These are phyloP conservation scores for Candida sphagnicola DNA, from an alignment of 805 yeast species.

Conservation along the genomic window DNA sequence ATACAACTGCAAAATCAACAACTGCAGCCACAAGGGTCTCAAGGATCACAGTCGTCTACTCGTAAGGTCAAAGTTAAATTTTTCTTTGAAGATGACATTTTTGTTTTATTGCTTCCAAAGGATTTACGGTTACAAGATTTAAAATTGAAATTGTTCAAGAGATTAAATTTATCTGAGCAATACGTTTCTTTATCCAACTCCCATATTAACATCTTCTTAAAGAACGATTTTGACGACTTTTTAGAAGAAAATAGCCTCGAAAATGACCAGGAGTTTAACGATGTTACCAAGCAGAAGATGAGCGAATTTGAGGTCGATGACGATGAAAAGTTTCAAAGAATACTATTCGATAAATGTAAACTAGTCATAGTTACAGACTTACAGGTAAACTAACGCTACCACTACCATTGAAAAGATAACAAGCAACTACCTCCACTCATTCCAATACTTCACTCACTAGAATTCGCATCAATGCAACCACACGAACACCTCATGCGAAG, in stretches of 20 bases:
- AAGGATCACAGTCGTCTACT: conserved; percentile 11
- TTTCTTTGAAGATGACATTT: conserved; percentile 76
- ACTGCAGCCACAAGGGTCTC: conserved; percentile 3
- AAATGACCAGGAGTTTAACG: conserved; percentile 21
- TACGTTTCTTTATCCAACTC: conserved; percentile 1
- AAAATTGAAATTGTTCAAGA: conserved; percentile 46
- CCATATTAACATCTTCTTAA: conserved; percentile 33
- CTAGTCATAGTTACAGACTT: conserved; percentile 24
- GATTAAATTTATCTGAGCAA: conserved; percentile 31
- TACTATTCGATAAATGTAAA: conserved; percentile 41
- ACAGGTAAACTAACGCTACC: not conserved
- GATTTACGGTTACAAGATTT: conserved; percentile 47
- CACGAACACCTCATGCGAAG: too few relatives aligned
- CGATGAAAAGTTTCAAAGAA: conserved; percentile 36
- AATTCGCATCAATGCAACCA: too few relatives aligned
- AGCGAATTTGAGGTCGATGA: conserved; percentile 34
- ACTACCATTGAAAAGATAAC: too few relatives aligned
- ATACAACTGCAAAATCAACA: not conserved
- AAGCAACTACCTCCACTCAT: too few relatives aligned
- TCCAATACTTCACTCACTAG: too few relatives aligned
- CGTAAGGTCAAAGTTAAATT: conserved; percentile 62
- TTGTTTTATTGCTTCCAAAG: conserved; percentile 58
- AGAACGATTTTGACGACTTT: conserved; percentile 41
- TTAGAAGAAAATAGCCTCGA: conserved; percentile 25
- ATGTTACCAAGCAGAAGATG: conserved; percentile 22